These are phyloP conservation scores for Arthonia radiata DNA, from an alignment of 495 filamentous ascomycete genomes.

Conservation along the genomic window DNA sequence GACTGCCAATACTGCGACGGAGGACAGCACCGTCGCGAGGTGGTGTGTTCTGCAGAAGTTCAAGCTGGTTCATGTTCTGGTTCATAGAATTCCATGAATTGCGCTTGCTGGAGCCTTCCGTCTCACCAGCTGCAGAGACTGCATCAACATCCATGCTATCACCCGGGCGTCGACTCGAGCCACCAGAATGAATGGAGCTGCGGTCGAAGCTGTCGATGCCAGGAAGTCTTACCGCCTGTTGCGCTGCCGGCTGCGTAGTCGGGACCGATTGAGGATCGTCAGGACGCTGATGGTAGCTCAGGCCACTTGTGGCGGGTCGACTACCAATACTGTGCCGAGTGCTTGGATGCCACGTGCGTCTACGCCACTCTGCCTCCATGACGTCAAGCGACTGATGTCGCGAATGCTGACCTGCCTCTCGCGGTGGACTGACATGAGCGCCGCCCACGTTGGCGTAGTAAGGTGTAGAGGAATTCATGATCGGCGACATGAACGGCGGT, in stretches of 20 bases:
- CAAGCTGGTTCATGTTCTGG: background rate
- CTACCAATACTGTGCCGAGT: conserved; percentile 27
- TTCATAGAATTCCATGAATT: background rate
- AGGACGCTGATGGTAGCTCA: conserved; percentile 33
- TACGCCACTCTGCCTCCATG: conserved; percentile 50
- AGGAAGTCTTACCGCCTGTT: conserved; percentile 38
- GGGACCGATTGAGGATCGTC: conserved; percentile 28
- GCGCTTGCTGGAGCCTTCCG: background rate
- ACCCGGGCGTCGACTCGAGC: conserved; percentile 25
- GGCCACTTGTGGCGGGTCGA: conserved; percentile 33
- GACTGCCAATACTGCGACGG: no score
- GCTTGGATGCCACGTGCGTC: conserved; percentile 78
- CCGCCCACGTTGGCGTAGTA: conserved; percentile 30
- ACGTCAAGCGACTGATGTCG: conserved; percentile 38
- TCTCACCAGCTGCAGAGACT: background rate
- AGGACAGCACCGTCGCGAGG: conserved; percentile 30
- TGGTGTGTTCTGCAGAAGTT: conserved; percentile 5
- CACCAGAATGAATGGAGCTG: conserved; percentile 30
- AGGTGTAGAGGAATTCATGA: conserved; percentile 26
- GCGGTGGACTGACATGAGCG: conserved; percentile 46
- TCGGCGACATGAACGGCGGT: conserved; percentile 31
- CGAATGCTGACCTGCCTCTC: conserved; percentile 34
- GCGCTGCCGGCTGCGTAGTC: conserved; percentile 23
- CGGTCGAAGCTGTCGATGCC: conserved; percentile 83
- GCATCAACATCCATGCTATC: conserved; percentile 19